Conservation (phyloP, 257 asterid species). For the Solanum verrucosum region DNA sequence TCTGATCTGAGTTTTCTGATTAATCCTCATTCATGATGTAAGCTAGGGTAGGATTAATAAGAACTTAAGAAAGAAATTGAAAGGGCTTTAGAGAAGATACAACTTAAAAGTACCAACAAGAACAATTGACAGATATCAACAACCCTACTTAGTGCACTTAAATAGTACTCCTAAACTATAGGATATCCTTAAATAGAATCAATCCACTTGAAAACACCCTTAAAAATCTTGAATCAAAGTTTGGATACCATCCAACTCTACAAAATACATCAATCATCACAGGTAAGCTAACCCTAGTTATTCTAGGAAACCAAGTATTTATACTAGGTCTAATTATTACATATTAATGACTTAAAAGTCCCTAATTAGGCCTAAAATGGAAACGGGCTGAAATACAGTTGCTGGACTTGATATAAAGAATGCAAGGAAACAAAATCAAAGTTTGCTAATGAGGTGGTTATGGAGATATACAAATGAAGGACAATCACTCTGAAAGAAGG, state of each 20-base stretch:
- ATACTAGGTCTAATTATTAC: background rate
- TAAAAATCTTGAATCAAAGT: background rate
- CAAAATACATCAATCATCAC: background rate
- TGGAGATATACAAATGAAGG: background rate
- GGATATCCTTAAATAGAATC: background rate
- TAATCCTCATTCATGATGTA: too few relatives aligned
- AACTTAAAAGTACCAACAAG: too few relatives aligned
- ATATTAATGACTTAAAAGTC: background rate
- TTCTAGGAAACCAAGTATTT: background rate
- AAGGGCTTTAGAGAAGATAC: too few relatives aligned
- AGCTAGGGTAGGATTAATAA: too few relatives aligned
- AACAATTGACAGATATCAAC: too few relatives aligned
- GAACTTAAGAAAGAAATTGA: too few relatives aligned
- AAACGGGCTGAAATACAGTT: background rate
- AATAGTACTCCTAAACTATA: background rate
- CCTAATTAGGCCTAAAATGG: background rate
- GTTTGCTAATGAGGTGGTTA: background rate
- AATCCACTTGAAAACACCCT: background rate
- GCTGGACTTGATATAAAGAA: background rate
- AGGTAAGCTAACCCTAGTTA: background rate
- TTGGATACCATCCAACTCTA: background rate
- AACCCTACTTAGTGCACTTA: background rate
- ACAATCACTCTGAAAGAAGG: background rate
- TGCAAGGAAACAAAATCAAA: background rate
- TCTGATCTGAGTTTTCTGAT: background rate